phyloP scores from a whole-genome alignment of 2,329 filamentous ascomycete species.

The Paramyrothecium sp. region DNA sequence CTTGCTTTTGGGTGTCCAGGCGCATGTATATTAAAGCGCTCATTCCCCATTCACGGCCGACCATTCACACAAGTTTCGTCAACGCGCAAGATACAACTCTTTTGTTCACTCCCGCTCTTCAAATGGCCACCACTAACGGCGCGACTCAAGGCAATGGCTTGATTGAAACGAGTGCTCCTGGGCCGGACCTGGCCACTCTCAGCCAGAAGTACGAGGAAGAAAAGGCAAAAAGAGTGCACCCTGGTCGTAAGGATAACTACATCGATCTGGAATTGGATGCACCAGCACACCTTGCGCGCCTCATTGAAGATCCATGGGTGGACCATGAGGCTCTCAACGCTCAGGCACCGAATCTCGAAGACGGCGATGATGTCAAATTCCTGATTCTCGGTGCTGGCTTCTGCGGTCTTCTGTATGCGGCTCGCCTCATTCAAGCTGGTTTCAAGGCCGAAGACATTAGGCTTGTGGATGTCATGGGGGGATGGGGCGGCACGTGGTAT shows the following conservation, averaged over 20 bases:
- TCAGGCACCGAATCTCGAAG: slow-evolving; percentile 13
- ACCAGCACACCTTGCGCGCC: slow-evolving; percentile 11
- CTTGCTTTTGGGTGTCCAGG: too few species aligned
- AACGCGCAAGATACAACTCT: too few species aligned
- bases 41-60: too few species aligned
- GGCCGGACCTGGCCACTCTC: neutral
- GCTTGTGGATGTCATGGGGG: slow-evolving; percentile 37
- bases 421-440: slow-evolving; percentile 14
- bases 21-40: too few species aligned
- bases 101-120: neutral
- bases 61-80: too few species aligned
- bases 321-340: slow-evolving; percentile 30
- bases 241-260: slow-evolving; percentile 27
- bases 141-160: neutral
- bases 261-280: slow-evolving; percentile 18
- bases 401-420: slow-evolving; percentile 25
- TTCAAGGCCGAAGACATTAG: slow-evolving; percentile 29
- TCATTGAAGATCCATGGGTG: slow-evolving; percentile 29
- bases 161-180: neutral
- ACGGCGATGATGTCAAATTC: slow-evolving; percentile 25
- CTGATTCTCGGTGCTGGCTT: slow-evolving; percentile 31
- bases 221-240: slow-evolving; percentile 24
- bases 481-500: slow-evolving; percentile 49
- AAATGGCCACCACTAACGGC: neutral
- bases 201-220: slow-evolving; percentile 28